Base-by-base conservation (phyloP, 768 basidiomycete genomes). In the Pleurotus sapidus region DNA sequence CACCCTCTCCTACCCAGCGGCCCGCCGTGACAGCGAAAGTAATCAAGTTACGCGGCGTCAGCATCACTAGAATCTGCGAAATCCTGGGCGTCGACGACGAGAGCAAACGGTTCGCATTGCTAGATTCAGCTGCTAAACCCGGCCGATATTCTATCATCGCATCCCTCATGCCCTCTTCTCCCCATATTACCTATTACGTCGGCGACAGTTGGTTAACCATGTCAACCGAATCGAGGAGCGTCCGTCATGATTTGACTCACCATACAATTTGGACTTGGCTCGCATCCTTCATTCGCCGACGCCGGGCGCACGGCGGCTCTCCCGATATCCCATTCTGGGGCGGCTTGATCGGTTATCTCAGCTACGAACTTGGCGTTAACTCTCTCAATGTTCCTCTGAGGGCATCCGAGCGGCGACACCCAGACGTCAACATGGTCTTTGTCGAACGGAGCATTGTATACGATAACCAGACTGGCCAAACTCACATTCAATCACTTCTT, bases 291-390 rank as follows among this genome's bases (percentile, higher is more conserved):
- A 89, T 91, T 86, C 78, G 73, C 34, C 60, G 70, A 17, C 76
- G 73, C 49, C 77, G 74, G 57, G 82, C 78, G 7, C 59, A 62
- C 20, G 76, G 76, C 20, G 88, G 89, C 3, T 64, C 64, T 42
- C 61, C 75, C 5, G 77, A 84, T 8, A 68, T 84, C 45, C 91
- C 91, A 0, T 93, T 93, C 67, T 92, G 91, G 89, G 92, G 91
- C 37, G 92, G 92, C 20, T 74, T 93, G 12, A 70, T 93, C 20
- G 92, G 92, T 7, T 84, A 81, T 58, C 71, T 93, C 58, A 89
- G 88, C 62, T 94, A 93, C 65, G 92, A 93, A 68, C 75, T 92
- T 15, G 92, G 91, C 11, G 79, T 86, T 4, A 71, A 79, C 45
- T 75, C 82, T 5, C 69, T 91, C 23, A 67, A 74, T 18, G 72